Conservation (phyloP, 306 rosid genomes). For the Boehmeria nivea region DNA sequence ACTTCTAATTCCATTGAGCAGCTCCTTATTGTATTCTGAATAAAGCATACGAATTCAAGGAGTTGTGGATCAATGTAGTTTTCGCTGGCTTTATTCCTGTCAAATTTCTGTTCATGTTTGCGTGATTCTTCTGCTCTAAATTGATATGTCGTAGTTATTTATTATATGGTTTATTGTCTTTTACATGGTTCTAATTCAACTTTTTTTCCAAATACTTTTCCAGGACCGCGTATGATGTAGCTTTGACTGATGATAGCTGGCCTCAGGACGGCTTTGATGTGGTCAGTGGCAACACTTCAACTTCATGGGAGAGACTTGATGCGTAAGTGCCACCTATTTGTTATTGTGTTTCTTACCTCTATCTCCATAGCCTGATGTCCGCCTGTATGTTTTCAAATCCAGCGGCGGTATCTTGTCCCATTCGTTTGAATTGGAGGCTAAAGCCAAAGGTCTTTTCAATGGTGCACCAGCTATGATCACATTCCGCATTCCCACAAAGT, state of each 20-base stretch:
- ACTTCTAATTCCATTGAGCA: too few relatives aligned
- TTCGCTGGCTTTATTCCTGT: too few relatives aligned
- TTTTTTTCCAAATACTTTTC: conserved; percentile 1
- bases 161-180: neutral
- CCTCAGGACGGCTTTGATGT: conserved; percentile 51
- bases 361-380: conserved; percentile 6
- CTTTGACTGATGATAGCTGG: conserved; percentile 79
- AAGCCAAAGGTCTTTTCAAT: conserved; percentile 52
- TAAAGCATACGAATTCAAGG: too few relatives aligned
- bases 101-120: too few relatives aligned
- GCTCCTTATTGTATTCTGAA: too few relatives aligned
- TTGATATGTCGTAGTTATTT: neutral
- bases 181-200: neutral
- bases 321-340: conserved; percentile 51
- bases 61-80: too few relatives aligned
- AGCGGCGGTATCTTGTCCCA: conserved; percentile 76
- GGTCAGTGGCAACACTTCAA: conserved; percentile 65
- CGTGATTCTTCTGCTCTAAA: neutral
- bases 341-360: conserved; percentile 6
- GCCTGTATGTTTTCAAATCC: conserved; percentile 12
- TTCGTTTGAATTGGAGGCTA: conserved; percentile 87
- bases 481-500: conserved; percentile 83
- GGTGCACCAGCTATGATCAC: conserved; percentile 79
- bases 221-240: conserved; percentile 91
- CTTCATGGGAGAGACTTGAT: conserved; percentile 94